Evolutionary conservation across 768 basidiomycete species (phyloP).

Genomic region (Lactarius quietus): DNA sequence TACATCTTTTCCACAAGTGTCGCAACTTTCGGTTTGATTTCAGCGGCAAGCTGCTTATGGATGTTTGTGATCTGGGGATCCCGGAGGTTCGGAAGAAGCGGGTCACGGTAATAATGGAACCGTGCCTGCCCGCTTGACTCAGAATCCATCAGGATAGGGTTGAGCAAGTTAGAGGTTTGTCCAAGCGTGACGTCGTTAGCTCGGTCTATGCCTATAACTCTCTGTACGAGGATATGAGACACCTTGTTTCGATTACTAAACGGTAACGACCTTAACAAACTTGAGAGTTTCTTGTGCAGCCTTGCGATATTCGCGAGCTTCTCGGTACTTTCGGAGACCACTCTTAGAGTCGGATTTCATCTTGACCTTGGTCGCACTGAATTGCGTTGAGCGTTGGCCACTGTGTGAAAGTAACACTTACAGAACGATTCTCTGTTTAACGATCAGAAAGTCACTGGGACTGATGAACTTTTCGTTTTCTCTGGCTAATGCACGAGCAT

Average conservation of each 20-base stretch:
- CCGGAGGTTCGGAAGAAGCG: neutral
- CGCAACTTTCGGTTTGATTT: constrained; percentile 1
- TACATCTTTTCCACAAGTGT: constrained; percentile 9
- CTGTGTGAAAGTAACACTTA: neutral
- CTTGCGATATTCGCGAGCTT: constrained; percentile 7
- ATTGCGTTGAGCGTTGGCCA: neutral
- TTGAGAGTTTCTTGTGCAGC: neutral
- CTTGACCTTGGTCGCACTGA: constrained; percentile 5
- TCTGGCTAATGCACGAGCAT: constrained; percentile 5
- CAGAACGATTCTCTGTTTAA: constrained; percentile 1
- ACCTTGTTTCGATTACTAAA: too few relatives aligned
- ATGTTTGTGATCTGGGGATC: neutral
- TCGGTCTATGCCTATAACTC: neutral
- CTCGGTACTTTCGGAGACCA: constrained; percentile 1
- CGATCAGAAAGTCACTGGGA: neutral
- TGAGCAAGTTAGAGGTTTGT: neutral
- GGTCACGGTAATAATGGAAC: neutral
- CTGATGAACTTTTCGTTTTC: neutral
- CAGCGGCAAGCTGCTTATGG: neutral
- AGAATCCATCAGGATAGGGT: neutral
- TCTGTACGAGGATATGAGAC: constrained; percentile 9
- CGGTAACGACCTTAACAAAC: constrained; percentile 1
- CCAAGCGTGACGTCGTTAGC: neutral
- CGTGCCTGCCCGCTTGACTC: neutral
- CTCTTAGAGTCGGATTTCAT: neutral